A percentile compares a stretch with the other conserved stretches of the same genome.
phyloP scores from a whole-genome alignment of 2,329 filamentous ascomycete genomes.

The Aureobasidium sp. region DNA sequence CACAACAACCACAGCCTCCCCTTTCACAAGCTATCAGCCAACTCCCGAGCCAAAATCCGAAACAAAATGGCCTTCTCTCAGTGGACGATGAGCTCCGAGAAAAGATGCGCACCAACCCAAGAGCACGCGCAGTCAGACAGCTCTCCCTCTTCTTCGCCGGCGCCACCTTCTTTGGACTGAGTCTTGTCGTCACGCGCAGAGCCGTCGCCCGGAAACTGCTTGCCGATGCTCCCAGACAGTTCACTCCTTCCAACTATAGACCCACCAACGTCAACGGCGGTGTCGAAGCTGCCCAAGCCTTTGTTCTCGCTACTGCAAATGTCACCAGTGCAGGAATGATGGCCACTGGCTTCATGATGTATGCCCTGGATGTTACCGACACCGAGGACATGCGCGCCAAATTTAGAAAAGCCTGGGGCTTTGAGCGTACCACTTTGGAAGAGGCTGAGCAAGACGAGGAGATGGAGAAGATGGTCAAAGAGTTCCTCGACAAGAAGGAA shows the following conservation, averaged over 20 bases:
- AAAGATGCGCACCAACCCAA: constrained; percentile 14
- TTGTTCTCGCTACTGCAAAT: constrained; percentile 82
- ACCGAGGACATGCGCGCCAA: constrained; percentile 50
- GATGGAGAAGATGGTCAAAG: constrained; percentile 46
- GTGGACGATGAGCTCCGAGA: constrained; percentile 10
- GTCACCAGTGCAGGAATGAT: constrained; percentile 69
- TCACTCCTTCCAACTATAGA: constrained; percentile 52
- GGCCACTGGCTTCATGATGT: constrained; percentile 63
- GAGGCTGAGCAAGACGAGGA: constrained; percentile 45
- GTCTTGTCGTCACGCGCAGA: constrained; percentile 55
- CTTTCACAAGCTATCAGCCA: not conserved
- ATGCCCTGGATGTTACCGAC: constrained; percentile 62
- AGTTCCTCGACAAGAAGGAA: constrained; percentile 41
- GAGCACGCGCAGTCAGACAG: constrained; percentile 23
- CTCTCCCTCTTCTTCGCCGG: constrained; percentile 60
- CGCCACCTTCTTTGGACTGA: constrained; percentile 64
- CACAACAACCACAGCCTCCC: not conserved
- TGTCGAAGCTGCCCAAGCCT: constrained; percentile 70
- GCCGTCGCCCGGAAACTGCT: constrained; percentile 57
- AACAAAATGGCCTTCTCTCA: constrained; percentile 11
- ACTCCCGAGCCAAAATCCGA: not conserved
- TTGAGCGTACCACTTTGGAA: constrained; percentile 39
- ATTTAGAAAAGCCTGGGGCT: constrained; percentile 47
- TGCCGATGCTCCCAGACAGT: constrained; percentile 61
- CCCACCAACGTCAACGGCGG: constrained; percentile 50